These are phyloP conservation scores for Vitis riparia DNA, from an alignment of 164 flowering plant genomes.

Conservation along the genomic window DNA sequence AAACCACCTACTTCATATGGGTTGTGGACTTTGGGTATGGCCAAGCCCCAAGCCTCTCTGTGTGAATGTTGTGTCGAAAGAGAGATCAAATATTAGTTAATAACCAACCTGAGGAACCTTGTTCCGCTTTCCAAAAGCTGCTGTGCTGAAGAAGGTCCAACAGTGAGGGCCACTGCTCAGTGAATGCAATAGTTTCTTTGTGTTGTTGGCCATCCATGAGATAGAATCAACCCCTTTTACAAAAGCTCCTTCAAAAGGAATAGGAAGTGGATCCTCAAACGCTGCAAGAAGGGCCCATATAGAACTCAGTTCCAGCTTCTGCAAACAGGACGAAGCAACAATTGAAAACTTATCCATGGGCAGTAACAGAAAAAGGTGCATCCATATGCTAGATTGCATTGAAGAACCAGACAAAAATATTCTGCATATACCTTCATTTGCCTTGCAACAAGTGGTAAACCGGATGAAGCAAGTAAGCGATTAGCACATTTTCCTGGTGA, in stretches of 20 bases:
- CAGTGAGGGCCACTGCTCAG: constrained; percentile 58
- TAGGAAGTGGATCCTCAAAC: constrained; percentile 89
- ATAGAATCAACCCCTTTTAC: constrained; percentile 82
- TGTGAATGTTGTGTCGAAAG: too few species aligned
- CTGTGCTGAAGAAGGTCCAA: constrained; percentile 96
- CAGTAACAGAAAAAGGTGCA: constrained; percentile 3
- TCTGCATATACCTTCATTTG: constrained; percentile 84
- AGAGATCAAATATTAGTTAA: background rate
- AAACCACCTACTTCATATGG: too few species aligned
- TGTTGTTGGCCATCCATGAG: constrained; percentile 97
- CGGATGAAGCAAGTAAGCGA: constrained; percentile 83
- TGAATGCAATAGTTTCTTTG: constrained; percentile 56
- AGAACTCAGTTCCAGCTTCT: constrained; percentile 86
- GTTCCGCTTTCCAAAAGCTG: constrained; percentile 70
- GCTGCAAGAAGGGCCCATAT: constrained; percentile 98
- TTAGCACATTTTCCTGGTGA: constrained; percentile 93
- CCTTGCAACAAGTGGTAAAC: constrained; percentile 83
- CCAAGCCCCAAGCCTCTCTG: background rate
- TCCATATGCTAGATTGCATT: background rate
- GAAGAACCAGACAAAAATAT: background rate
- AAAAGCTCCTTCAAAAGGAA: constrained; percentile 92
- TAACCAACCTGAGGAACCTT: constrained; percentile 91
- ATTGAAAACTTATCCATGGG: background rate
- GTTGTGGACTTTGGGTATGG: too few species aligned
- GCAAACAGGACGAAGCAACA: constrained; percentile 18